phyloP scores from a whole-genome alignment of 148 eudicot genomes.

The Chenopodium berlandieri region DNA sequence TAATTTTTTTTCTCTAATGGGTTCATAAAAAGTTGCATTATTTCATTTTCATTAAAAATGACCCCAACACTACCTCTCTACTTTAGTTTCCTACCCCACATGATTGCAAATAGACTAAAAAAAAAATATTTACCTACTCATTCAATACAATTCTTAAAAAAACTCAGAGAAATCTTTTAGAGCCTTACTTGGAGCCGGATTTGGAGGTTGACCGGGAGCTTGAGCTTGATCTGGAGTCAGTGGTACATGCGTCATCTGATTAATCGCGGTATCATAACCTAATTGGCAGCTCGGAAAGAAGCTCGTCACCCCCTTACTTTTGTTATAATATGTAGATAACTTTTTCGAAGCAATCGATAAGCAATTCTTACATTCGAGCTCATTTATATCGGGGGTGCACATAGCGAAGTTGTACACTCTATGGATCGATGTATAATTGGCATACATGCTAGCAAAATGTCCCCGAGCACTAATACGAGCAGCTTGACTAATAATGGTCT shows the following conservation, averaged over 20 bases:
- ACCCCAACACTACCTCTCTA: too few relatives aligned
- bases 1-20: too few relatives aligned
- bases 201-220: not conserved
- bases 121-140: too few relatives aligned
- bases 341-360: not conserved
- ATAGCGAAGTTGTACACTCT: constrained; percentile 21
- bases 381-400: constrained; percentile 16
- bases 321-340: not conserved
- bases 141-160: too few relatives aligned
- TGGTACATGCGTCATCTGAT: not conserved
- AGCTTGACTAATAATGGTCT: not conserved
- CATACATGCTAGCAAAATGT: constrained; percentile 14
- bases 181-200: not conserved
- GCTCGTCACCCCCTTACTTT: not conserved
- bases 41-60: too few relatives aligned
- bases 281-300: constrained; percentile 26
- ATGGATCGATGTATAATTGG: not conserved
- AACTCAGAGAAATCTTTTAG: too few relatives aligned
- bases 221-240: not conserved
- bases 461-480: not conserved
- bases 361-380: constrained; percentile 8
- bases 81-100: too few relatives aligned
- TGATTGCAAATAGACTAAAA: too few relatives aligned
- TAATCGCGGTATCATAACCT: constrained; percentile 3
- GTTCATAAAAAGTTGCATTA: too few relatives aligned